These are phyloP conservation scores for Syzygium malaccense DNA, from an alignment of 441 rosid species.

Conservation along the genomic window DNA sequence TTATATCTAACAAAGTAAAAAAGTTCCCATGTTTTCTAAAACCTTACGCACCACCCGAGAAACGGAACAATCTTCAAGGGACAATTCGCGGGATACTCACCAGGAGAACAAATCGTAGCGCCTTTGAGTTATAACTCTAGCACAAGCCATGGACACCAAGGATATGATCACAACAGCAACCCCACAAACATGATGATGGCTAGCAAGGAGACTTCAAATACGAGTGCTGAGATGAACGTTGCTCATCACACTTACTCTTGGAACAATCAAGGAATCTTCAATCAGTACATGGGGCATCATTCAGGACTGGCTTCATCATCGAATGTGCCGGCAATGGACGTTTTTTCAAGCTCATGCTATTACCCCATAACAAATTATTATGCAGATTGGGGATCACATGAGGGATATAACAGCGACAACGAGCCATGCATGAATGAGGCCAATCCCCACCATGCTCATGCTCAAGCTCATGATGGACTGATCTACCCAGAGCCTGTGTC, in stretches of 20 bases:
- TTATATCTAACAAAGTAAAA: not conserved
- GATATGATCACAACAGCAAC: not conserved
- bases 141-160: not conserved
- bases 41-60: not conserved
- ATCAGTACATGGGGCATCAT: not conserved
- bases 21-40: not conserved
- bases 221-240: not conserved
- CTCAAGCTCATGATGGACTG: not conserved
- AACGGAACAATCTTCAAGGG: not conserved
- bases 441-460: not conserved
- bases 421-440: not conserved
- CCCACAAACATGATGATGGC: not conserved
- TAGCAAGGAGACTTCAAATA: not conserved
- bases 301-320: not conserved
- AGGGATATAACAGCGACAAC: not conserved
- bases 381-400: no score
- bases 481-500: not conserved
- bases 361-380: not conserved
- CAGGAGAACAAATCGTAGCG: not conserved
- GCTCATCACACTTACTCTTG: not conserved
- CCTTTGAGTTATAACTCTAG: not conserved
- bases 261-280: not conserved
- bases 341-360: not conserved
- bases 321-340: accelerated
- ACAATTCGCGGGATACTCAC: not conserved